Evolutionary conservation across 2,329 filamentous ascomycete genomes (phyloP), one percentile per base, ranked within the genome.

Genomic region (Capronia americana): DNA sequence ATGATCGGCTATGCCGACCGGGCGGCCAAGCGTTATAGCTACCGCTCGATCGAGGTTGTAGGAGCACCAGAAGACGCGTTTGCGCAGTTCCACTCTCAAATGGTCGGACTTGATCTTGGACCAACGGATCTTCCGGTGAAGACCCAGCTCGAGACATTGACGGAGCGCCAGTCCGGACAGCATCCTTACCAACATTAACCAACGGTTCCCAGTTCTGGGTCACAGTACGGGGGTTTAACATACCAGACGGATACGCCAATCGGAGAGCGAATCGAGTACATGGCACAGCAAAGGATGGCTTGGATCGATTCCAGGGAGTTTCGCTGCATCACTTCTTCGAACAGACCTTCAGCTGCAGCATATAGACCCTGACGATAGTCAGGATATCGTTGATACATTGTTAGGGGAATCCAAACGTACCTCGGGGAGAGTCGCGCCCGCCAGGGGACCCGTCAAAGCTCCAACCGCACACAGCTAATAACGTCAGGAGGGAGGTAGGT

Each of bases 11-110:
- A 81, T 77, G 2, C 78, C 78, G 14, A 80, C 64, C 2, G 79
- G 79, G 28, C 79, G 76, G 14, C 77, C 77, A 0, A 81, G 67
- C 0, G 79, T 80, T 28, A 77, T 76, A 0, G 78, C 76, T 51
- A 79, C 79, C 30, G 79, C 73, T 23, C 79, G 75, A 58, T 81
- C 79, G 2, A 81, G 73, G n/a, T 80, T 80, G 64, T 81, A 80
- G 7, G 79, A 72, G 70, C 78, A 79, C 79, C 79, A 81, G 65
- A 81, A 81, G 1, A 76, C 77, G n/a, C 79, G 77, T 62, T 79
- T 80, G 1, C 75, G 71, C 74, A 80, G 77, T 60, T 81, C 78
- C 32, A 78, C 75, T 54, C 79, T 78, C 7, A 75, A 57, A 51
- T 75, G 30, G 57, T 70, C 75, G 3, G 74, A 30, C 11, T 62